Evolutionary conservation across 2,329 filamentous ascomycete species (phyloP).

Genomic region (Scytalidium lignicola): DNA sequence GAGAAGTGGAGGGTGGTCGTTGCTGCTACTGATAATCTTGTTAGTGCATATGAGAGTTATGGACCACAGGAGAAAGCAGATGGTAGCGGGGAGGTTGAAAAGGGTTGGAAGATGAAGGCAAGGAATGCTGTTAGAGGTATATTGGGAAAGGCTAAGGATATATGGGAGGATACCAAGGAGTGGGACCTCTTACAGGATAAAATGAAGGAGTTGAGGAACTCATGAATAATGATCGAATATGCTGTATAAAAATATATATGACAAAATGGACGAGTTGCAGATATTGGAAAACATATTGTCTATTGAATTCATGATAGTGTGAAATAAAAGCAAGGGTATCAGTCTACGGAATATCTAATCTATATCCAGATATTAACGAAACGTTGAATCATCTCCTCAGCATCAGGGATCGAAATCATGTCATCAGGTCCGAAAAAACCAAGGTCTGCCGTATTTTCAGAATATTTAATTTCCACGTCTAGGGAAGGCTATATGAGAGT

Average conservation of each 20-base stretch:
- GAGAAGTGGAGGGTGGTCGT: constrained; percentile 53
- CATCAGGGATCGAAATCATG: constrained; percentile 15
- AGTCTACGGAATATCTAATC: background rate
- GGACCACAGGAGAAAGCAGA: constrained; percentile 55
- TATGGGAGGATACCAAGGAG: constrained; percentile 71
- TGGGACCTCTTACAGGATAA: constrained; percentile 57
- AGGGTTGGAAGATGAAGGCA: constrained; percentile 84
- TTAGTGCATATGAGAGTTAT: constrained; percentile 78
- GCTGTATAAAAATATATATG: background rate
- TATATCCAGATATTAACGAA: constrained; percentile 7
- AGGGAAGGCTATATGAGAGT: constrained; percentile 19
- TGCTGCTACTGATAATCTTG: constrained; percentile 69
- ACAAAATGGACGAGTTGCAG: background rate
- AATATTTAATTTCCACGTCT: constrained; percentile 26
- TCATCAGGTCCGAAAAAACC: constrained; percentile 23
- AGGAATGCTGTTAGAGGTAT: constrained; percentile 79
- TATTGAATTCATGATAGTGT: background rate
- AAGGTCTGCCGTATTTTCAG: constrained; percentile 19
- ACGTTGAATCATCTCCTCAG: constrained; percentile 14
- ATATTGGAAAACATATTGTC: too few species aligned
- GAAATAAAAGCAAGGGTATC: background rate
- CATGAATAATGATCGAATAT: constrained; percentile 18
- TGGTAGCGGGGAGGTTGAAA: constrained; percentile 61
- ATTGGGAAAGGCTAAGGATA: constrained; percentile 73
- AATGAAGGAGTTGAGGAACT: constrained; percentile 47